Percentiles rank a stretch among this genome's conserved stretches.
These are phyloP conservation scores for Collybiopsis luxurians DNA, from an alignment of 768 basidiomycete species.

Conservation along the genomic window DNA sequence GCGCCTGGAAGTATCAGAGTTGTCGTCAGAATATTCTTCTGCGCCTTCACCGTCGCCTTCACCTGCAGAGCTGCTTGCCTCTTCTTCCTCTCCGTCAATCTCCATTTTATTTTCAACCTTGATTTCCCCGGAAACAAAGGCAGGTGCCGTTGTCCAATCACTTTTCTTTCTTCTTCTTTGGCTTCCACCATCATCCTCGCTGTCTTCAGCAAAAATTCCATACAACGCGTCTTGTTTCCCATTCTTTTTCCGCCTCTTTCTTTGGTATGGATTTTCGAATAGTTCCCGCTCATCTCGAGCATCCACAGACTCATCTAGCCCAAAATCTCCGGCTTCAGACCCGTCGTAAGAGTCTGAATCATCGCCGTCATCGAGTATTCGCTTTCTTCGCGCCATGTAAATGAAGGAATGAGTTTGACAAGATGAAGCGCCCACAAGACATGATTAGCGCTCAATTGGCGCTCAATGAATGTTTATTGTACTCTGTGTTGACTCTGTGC, in stretches of 20 bases:
- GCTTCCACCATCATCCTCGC: slow-evolving; percentile 48
- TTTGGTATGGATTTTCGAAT: slow-evolving; percentile 73
- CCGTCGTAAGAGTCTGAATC: slow-evolving; percentile 66
- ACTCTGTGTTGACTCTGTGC: too few relatives aligned
- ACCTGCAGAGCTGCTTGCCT: slow-evolving; percentile 24
- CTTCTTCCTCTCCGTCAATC: slow-evolving; percentile 28
- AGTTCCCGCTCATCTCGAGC: slow-evolving; percentile 70
- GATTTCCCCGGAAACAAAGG: slow-evolving; percentile 64
- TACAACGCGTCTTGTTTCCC: slow-evolving; percentile 75
- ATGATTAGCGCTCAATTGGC: background rate
- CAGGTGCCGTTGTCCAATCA: slow-evolving; percentile 76
- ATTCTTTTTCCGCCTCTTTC: slow-evolving; percentile 62
- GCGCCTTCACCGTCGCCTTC: slow-evolving; percentile 32
- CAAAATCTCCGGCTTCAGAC: slow-evolving; percentile 46
- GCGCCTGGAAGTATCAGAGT: slow-evolving; percentile 49
- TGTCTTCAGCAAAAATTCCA: slow-evolving; percentile 72
- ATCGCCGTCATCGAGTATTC: slow-evolving; percentile 68
- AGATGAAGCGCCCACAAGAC: background rate
- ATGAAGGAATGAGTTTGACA: background rate
- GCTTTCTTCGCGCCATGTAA: slow-evolving; percentile 73
- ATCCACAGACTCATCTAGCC: slow-evolving; percentile 55
- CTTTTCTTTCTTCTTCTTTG: slow-evolving; percentile 36
- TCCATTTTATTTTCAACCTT: slow-evolving; percentile 31
- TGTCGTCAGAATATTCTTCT: slow-evolving; percentile 35
- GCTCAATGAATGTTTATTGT: too few relatives aligned